phyloP scores from a whole-genome alignment of 495 filamentous ascomycete species.

The Lasiosphaeria ovina region DNA sequence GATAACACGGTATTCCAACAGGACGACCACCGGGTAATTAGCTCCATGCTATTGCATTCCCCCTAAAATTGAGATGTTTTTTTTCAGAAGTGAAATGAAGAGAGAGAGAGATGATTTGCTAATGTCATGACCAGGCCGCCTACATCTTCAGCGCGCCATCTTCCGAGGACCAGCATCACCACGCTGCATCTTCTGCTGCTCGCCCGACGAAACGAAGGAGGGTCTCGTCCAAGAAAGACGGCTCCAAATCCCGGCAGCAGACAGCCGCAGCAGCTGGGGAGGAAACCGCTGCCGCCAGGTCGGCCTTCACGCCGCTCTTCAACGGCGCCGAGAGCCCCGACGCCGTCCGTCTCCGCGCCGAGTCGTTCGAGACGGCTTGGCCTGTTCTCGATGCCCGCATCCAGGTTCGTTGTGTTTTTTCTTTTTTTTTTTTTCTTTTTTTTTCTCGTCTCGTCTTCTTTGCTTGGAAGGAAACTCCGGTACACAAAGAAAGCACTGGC shows the following conservation, averaged over 20 bases:
- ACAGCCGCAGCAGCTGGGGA: not conserved
- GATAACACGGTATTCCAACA: constrained; percentile 23
- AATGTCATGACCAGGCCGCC: constrained; percentile 50
- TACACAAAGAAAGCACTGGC: not conserved
- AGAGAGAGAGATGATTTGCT: not conserved
- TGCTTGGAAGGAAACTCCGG: not conserved
- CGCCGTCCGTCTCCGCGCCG: constrained; percentile 53
- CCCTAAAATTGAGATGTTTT: not conserved
- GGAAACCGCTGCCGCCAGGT: not conserved
- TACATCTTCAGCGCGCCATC: constrained; percentile 59
- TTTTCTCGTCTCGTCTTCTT: constrained; percentile 5
- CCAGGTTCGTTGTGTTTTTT: constrained; percentile 31
- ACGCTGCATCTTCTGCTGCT: constrained; percentile 15
- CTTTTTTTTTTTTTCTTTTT: constrained; percentile 33
- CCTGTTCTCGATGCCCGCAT: constrained; percentile 62
- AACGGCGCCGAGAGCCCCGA: constrained; percentile 57
- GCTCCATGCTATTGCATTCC: not conserved
- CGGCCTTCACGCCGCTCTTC: constrained; percentile 60
- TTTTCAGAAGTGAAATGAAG: not conserved
- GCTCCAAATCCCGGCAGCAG: constrained; percentile 23
- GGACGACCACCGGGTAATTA: constrained; percentile 34
- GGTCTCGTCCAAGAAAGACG: constrained; percentile 34
- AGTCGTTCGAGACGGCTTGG: constrained; percentile 68
- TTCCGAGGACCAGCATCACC: constrained; percentile 11
- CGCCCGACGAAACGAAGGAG: constrained; percentile 67